Evolutionary conservation across 176 grass and related monocot genomes (phyloP), one percentile per base, ranked within the genome.

Genomic region (Oryza punctata): DNA sequence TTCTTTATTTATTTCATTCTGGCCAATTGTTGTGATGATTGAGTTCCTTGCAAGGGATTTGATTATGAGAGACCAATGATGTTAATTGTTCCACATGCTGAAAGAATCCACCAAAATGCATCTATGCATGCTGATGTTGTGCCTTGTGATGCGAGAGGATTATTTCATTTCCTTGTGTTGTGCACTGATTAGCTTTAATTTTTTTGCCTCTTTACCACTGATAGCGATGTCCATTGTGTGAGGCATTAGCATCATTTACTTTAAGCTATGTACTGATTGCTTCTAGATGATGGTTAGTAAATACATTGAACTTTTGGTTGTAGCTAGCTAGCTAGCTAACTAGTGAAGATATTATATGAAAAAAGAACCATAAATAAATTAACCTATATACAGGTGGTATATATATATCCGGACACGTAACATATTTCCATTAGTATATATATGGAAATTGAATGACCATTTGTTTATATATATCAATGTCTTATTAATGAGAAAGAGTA

Each of bases 11-110:
- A 63, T 66, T 69, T 63, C 26, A 45, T 49, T 50, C 57, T n/a
- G 23, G 43, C 60, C 68, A 69, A 50, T 63, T 24, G 47, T 6
- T n/a, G 84, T 40, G 68, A 65, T 41, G 59, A 29, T 80, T 11
- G 69, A 37, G 77, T 85, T 7, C 70, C 82, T 85, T 85, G 38
- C 82, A 89, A 76, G 87, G 77, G 47, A 85, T 89, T 75, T 85
- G 26, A 89, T 69, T 64, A 63, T 15, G 47, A 79, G 32, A 50
- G 15, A 1, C 13, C 64, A 45, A 46, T 80, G 37, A 69, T 69
- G 69, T 15, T 67, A 67, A 69, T 60, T 27, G 67, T 26, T 66
- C 63, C 61, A 68, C 9, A 78, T 70, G 82, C 24, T 63, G 6
- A 44, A 38, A 16, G 61, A 78, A 85, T 69, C 73, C 25, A 32